Evolutionary conservation across 805 yeast species (phyloP), one percentile per base, ranked within the genome.

Genomic region (Suhomyces pyralidae): DNA sequence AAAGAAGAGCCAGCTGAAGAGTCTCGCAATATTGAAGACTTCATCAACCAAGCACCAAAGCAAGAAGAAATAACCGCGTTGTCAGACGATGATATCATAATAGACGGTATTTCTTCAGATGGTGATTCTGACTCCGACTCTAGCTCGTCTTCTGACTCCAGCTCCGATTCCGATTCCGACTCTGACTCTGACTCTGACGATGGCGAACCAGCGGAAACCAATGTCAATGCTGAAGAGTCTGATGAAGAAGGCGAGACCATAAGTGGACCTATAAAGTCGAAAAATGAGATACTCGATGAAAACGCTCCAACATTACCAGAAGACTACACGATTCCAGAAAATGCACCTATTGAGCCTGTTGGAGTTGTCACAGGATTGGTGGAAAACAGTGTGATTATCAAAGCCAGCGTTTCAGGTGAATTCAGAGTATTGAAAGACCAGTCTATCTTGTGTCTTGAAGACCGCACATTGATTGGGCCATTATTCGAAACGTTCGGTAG

Each of bases 401-500:
- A 83, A 60, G 94, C 96, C 0, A 70, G 71, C 12, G 68, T 78
- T 1, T 88, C 97, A 2, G 98, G 96, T 10, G 97, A 94, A 62
- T 87, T 84, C 64, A 74, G 92, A 43, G 87, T 91, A 2, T 74
- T 93, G 34, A 88, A 85, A 58, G 97, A 90, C 50, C 86, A 85
- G 14, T 85, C 96, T 0, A 74, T 93, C 0, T 76, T 93, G 3
- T 90, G 97, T 62, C 79, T 91, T 45, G 85, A 83, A 56, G 90
- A 89, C 63, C 76, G 86, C 45, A 76, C 81, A 1, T 69, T 86
- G 1, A 61, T 94, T 14, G 98, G 98, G 0, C 84, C 86, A 0
- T 71, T 93, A 8, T 87, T 83, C 62, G 99, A 94, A 66, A 89
- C 90, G 0, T 90, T 94, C 73, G 99, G 99, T 0, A 86, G 90